Evolutionary conservation across 768 basidiomycete genomes (phyloP), one percentile per base, ranked within the genome.

Genomic region (Phanerochaete carnosa): DNA sequence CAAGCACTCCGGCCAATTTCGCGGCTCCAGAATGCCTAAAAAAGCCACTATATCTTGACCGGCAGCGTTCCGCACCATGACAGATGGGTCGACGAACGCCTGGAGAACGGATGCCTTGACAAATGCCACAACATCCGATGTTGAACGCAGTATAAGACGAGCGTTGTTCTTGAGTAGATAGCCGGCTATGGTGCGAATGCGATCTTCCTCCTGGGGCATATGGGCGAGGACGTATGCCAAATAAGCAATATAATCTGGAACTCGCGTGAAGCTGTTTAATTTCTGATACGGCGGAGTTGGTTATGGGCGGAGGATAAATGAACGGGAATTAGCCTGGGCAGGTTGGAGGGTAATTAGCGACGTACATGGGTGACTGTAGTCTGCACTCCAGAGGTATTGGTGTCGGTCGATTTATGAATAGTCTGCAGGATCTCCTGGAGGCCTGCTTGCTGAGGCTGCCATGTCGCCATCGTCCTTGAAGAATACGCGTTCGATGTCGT

Each of bases 151-250:
- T 71, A 95, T 87, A 65, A 90, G 82, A 60, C 87, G 83, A 46
- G 92, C 84, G 69, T 94, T 95, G 75, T 99, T 98, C 86, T 99
- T 99, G 75, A 99, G 86, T 25, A 98, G 81, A 68, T 98, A 92
- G 45, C 96, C 96, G 26, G 96, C 95, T 77, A 98, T 95, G 61
- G 93, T 92, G 55, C 96, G 87, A 73, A 96, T 94, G 53, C 91
- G 89, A 71, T 94, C 94, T 70, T 95, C 90, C 76, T 98, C 94
- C 62, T 84, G 80, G 1, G 88, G 81, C 79, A 92, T 77, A 47
- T 82, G 80, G 60, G 89, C 87, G 64, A 98, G 86, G 77, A 98
- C 95, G 73, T 95, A 92, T 23, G 91, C 91, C 64, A 99, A 87
- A 83, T 99, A 98, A 59, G 90, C 95, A 62, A 94, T 88, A 74